Conservation (phyloP, 2,329 filamentous ascomycete genomes). For the Scytalidium lignicola region DNA sequence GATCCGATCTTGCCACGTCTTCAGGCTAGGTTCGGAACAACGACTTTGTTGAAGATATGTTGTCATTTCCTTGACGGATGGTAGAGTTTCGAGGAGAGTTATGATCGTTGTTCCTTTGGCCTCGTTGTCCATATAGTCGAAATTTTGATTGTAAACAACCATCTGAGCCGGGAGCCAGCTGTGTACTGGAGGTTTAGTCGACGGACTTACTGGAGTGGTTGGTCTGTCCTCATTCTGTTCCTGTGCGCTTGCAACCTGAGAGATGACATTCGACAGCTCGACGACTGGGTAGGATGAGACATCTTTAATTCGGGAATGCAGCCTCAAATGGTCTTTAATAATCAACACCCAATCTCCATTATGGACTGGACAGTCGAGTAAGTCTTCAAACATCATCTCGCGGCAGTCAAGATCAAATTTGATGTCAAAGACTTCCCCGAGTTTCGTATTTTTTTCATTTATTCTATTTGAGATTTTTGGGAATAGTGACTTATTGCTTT, state of each 20-base stretch:
- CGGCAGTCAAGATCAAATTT: constrained; percentile 14
- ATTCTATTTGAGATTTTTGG: neutral
- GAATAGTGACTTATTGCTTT: neutral
- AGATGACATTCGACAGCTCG: constrained; percentile 13
- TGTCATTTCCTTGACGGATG: constrained; percentile 55
- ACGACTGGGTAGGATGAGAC: constrained; percentile 19
- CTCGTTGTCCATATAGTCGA: constrained; percentile 45
- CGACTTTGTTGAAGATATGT: constrained; percentile 34
- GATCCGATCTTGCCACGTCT: constrained; percentile 54
- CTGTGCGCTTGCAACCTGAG: neutral
- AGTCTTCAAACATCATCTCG: constrained; percentile 18
- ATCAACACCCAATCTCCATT: constrained; percentile 24
- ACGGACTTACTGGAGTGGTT: constrained; percentile 17
- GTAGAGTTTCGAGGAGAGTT: constrained; percentile 52
- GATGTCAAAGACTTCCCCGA: constrained; percentile 6
- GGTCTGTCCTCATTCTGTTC: neutral
- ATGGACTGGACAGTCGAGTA: constrained; percentile 12
- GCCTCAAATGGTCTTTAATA: neutral
- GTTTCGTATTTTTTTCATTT: too few species aligned
- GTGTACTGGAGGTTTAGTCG: constrained; percentile 14
- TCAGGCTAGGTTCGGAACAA: constrained; percentile 24
- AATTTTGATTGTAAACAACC: constrained; percentile 46
- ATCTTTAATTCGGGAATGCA: constrained; percentile 22
- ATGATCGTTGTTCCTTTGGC: constrained; percentile 47
- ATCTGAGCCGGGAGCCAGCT: constrained; percentile 21